Conservation (phyloP, 192 early-diverging fungal species). For the Coemansia erecta region DNA sequence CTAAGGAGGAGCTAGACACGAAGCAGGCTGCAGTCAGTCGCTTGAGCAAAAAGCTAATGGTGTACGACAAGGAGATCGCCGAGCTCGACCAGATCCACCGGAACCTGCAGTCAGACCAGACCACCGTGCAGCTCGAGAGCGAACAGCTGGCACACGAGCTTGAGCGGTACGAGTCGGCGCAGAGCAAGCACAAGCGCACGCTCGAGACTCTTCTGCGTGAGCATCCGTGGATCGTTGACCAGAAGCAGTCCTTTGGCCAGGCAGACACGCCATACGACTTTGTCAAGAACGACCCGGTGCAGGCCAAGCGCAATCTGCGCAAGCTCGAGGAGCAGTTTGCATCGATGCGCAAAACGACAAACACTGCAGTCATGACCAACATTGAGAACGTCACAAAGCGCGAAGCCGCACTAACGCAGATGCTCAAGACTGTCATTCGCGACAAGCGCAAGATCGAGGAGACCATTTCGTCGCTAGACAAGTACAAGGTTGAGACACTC, state of each 20-base stretch:
- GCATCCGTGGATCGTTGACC: conserved; percentile 85
- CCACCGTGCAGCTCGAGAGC: conserved; percentile 72
- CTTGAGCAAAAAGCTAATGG: conserved; percentile 64
- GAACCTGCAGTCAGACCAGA: conserved; percentile 62
- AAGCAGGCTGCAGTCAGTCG: conserved; percentile 58
- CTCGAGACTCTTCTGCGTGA: conserved; percentile 55
- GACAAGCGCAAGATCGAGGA: conserved; percentile 97
- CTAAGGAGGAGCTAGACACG: conserved; percentile 50
- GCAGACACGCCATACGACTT: conserved; percentile 83
- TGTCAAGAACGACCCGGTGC: conserved; percentile 65
- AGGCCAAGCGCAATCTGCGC: conserved; percentile 69
- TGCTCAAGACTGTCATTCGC: conserved; percentile 82
- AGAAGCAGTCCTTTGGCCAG: conserved; percentile 88
- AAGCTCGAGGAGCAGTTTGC: conserved; percentile 79
- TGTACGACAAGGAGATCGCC: conserved; percentile 77
- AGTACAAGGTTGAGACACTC: conserved; percentile 88
- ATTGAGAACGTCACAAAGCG: conserved; percentile 92
- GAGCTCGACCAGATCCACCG: conserved; percentile 67
- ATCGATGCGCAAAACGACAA: conserved; percentile 78
- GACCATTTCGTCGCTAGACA: conserved; percentile 84
- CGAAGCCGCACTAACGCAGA: conserved; percentile 76
- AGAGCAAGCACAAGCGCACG: conserved; percentile 48
- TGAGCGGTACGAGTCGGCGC: conserved; percentile 66
- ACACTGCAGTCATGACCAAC: conserved; percentile 93
- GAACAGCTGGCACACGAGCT: conserved; percentile 79